These are phyloP conservation scores for Ustilago shanxiensis DNA, from an alignment of 1,284 basidiomycete genomes.

Conservation along the genomic window DNA sequence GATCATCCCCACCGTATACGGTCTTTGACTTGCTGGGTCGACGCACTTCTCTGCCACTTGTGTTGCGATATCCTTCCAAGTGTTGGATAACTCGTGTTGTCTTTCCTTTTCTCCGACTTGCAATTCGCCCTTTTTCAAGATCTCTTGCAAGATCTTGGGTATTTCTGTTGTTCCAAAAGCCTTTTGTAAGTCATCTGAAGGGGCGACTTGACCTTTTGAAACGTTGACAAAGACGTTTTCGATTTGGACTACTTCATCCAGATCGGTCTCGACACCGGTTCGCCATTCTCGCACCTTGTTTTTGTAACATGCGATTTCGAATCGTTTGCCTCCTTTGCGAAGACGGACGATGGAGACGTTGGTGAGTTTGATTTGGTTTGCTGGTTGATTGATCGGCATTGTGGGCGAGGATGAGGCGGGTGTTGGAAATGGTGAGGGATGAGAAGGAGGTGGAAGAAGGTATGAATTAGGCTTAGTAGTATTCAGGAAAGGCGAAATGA, in stretches of 20 bases:
- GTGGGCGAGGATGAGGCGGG: background rate
- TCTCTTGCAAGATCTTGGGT: constrained; percentile 85
- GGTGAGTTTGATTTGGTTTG: constrained; percentile 76
- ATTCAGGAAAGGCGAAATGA: too few relatives aligned
- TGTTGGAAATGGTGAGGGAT: background rate
- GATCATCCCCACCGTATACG: constrained; percentile 94
- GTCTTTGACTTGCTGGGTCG: constrained; percentile 87
- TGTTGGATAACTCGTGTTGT: constrained; percentile 84
- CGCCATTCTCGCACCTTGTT: constrained; percentile 99
- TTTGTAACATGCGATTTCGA: constrained; percentile 99
- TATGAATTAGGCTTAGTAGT: too few relatives aligned
- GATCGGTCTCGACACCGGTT: constrained; percentile 89
- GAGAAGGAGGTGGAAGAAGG: background rate
- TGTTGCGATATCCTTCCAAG: constrained; percentile 92
- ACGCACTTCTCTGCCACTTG: constrained; percentile 95
- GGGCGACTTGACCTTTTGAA: constrained; percentile 93
- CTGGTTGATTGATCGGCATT: constrained; percentile 24
- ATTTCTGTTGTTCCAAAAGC: constrained; percentile 85
- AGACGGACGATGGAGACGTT: constrained; percentile 96
- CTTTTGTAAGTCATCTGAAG: constrained; percentile 88
- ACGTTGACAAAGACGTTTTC: constrained; percentile 96
- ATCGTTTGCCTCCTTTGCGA: constrained; percentile 96
- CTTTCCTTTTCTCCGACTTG: constrained; percentile 98
- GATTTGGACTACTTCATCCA: constrained; percentile 97
- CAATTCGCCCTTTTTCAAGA: constrained; percentile 93